A percentile compares a stretch with the other conserved stretches of the same genome.
These are phyloP conservation scores for Helianthus tuberosus DNA, from an alignment of 129 eudicot genomes.

Conservation along the genomic window DNA sequence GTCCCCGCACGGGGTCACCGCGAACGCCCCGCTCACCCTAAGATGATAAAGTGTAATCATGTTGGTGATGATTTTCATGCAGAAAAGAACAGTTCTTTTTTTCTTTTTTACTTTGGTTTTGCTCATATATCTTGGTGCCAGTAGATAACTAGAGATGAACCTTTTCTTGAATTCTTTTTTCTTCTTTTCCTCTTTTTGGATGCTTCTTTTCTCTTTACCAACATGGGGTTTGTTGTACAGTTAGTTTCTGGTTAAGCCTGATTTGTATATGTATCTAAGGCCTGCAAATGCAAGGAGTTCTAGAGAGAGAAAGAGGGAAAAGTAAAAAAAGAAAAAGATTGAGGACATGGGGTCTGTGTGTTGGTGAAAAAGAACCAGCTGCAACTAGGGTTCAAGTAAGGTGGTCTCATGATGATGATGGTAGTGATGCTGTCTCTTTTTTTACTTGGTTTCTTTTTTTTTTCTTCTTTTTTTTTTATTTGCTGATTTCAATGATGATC, in stretches of 20 bases:
- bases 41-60: constrained; percentile 36
- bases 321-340: constrained; percentile 8
- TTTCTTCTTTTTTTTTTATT: neutral
- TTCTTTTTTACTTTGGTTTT: constrained; percentile 16
- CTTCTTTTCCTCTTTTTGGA: constrained; percentile 29
- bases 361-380: constrained; percentile 33
- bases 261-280: constrained; percentile 37
- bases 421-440: constrained; percentile 30
- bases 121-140: constrained; percentile 48
- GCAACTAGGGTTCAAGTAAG: constrained; percentile 29
- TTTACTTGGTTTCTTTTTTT: neutral
- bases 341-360: constrained; percentile 31
- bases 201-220: constrained; percentile 53
- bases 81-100: constrained; percentile 36
- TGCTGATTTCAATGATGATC: constrained; percentile 78
- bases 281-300: constrained; percentile 32
- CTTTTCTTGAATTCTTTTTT: constrained; percentile 45
- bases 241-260: constrained; percentile 54
- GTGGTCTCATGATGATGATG: constrained; percentile 36
- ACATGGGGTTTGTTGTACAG: constrained; percentile 58
- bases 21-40: too few species aligned
- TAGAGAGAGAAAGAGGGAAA: constrained; percentile 21
- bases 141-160: constrained; percentile 34
- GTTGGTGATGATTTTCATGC: constrained; percentile 52
- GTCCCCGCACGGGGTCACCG: too few species aligned